Conservation (phyloP, 2,329 filamentous ascomycete species). For the Botryotinia narcissicola region DNA sequence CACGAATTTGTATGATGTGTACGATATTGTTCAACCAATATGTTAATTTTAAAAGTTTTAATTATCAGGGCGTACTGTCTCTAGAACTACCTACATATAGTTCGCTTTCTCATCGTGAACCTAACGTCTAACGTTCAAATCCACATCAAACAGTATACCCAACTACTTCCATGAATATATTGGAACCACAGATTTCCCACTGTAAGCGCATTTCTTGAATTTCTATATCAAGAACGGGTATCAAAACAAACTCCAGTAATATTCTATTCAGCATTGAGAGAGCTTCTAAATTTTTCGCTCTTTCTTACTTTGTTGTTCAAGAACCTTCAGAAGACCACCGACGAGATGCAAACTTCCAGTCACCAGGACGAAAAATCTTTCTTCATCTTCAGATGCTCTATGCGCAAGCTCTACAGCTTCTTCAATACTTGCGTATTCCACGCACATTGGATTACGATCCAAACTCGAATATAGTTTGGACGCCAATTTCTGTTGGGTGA, state of each 20-base stretch:
- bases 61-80: not conserved
- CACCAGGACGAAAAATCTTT: conserved; percentile 62
- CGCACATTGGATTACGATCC: conserved; percentile 46
- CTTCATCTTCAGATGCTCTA: conserved; percentile 38
- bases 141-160: not conserved
- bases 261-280: not conserved
- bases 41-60: not conserved
- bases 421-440: conserved; percentile 65
- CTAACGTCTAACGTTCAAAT: not conserved
- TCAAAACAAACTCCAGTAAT: conserved; percentile 4
- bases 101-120: not conserved
- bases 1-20: not conserved
- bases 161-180: not conserved
- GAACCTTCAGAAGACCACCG: conserved; percentile 70
- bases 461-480: conserved; percentile 58
- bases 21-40: conserved; percentile 7
- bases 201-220: not conserved
- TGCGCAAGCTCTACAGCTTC: conserved; percentile 58
- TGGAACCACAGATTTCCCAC: not conserved
- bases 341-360: conserved; percentile 86
- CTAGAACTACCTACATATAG: not conserved
- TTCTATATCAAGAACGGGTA: not conserved
- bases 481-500: conserved; percentile 67
- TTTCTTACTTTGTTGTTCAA: conserved; percentile 63
- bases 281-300: conserved; percentile 58